These are phyloP conservation scores for Penicillium sp. DNA, from an alignment of 2,329 filamentous ascomycete species.

Conservation along the genomic window DNA sequence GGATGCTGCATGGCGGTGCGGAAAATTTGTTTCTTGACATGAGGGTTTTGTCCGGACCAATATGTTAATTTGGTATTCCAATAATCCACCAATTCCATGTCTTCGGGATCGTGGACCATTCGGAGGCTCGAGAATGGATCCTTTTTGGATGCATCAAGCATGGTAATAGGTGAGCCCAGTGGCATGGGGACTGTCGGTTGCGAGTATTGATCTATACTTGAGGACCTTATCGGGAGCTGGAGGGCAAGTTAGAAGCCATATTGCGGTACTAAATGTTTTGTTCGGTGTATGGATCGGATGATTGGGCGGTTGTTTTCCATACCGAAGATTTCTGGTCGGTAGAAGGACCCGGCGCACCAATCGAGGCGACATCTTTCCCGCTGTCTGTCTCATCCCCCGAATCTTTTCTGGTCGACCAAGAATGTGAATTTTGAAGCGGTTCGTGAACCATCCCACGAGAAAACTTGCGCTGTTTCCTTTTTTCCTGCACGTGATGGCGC, in stretches of 20 bases:
- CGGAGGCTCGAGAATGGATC: conserved; percentile 35
- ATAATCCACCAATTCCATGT: conserved; percentile 33
- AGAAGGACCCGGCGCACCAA: not conserved
- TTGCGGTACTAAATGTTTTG: not conserved
- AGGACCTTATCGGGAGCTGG: conserved; percentile 16
- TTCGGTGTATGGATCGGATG: not conserved
- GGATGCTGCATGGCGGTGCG: conserved; percentile 32
- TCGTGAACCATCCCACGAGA: conserved; percentile 17
- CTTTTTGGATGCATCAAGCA: conserved; percentile 27
- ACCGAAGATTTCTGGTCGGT: conserved; percentile 17
- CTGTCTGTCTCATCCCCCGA: conserved; percentile 5
- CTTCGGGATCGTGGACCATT: conserved; percentile 22
- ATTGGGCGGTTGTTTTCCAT: conserved; percentile 8
- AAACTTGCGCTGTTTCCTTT: conserved; percentile 32
- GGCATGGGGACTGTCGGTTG: conserved; percentile 4
- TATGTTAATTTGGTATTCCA: conserved; percentile 38
- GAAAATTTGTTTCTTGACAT: conserved; percentile 37
- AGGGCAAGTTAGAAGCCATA: conserved; percentile 3
- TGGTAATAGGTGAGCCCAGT: conserved; percentile 23
- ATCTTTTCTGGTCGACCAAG: conserved; percentile 8
- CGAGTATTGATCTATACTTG: conserved; percentile 11
- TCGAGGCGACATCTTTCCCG: not conserved
- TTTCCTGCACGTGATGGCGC: conserved; percentile 44
- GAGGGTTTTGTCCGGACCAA: conserved; percentile 41
- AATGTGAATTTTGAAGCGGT: not conserved